Evolutionary conservation across 345 rosid species (phyloP).

Genomic region (Heritiera littoralis): DNA sequence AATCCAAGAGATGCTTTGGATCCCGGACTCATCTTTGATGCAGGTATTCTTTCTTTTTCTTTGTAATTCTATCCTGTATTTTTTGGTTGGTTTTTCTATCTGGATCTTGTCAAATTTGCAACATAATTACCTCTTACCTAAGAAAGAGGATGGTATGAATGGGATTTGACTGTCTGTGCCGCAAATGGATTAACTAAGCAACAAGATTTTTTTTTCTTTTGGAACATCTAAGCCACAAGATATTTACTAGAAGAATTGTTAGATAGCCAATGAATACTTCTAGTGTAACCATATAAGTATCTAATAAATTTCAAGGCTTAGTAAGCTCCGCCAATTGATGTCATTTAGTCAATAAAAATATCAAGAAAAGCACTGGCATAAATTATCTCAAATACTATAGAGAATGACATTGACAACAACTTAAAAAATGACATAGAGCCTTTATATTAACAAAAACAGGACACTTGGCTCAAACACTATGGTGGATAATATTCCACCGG

Average conservation of each 20-base stretch:
- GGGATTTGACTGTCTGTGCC: background rate
- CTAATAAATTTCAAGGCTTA: background rate
- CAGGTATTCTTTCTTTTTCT: constrained; percentile 49
- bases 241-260: background rate
- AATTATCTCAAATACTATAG: background rate
- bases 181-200: background rate
- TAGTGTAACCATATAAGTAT: background rate
- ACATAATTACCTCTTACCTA: background rate
- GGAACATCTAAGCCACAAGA: background rate
- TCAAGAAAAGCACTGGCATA: background rate
- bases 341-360: background rate
- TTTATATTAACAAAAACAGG: background rate
- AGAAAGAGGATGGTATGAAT: background rate
- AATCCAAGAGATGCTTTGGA: constrained; percentile 93
- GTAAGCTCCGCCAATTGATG: background rate
- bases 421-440: background rate
- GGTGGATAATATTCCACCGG: background rate
- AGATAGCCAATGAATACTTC: background rate
- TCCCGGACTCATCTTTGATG: constrained; percentile 94
- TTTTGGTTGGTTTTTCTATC: background rate
- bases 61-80: background rate
- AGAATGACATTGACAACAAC: background rate
- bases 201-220: background rate
- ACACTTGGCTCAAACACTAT: background rate
- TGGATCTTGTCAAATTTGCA: background rate